Conservation (phyloP, 805 yeast genomes). For the Hanseniaspora lachancei region DNA sequence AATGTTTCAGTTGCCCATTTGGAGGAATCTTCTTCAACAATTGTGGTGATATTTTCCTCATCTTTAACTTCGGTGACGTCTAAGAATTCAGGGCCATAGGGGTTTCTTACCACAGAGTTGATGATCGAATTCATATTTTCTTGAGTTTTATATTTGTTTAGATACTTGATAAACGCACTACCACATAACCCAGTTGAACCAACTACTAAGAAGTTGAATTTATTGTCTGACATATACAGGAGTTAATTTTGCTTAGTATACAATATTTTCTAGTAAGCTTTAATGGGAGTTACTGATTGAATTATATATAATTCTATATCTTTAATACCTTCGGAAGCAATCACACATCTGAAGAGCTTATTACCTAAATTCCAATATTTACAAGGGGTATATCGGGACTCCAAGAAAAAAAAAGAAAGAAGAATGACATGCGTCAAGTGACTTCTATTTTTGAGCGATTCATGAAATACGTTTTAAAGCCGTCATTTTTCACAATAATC, state of each 20-base stretch:
- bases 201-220: conserved; percentile 28
- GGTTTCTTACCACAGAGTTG: conserved; percentile 40
- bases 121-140: not conserved
- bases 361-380: too few species aligned
- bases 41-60: conserved; percentile 20
- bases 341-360: too few species aligned
- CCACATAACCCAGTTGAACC: conserved; percentile 83
- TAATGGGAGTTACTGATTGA: too few species aligned
- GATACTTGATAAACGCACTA: conserved; percentile 36
- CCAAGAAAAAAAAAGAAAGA: too few species aligned
- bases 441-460: too few species aligned
- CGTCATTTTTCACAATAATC: too few species aligned
- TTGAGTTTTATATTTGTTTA: conserved; percentile 18
- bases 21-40: conserved; percentile 34
- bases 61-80: conserved; percentile 16
- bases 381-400: too few species aligned
- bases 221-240: not conserved
- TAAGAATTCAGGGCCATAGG: conserved; percentile 18
- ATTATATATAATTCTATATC: too few species aligned
- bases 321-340: too few species aligned
- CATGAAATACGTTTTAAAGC: too few species aligned
- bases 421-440: too few species aligned
- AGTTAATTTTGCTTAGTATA: not conserved
- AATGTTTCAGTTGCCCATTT: conserved; percentile 34
- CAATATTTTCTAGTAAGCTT: too few species aligned